Conservation (phyloP, 2,329 filamentous ascomycete species). For the Dendrostoma leiphaemia region DNA sequence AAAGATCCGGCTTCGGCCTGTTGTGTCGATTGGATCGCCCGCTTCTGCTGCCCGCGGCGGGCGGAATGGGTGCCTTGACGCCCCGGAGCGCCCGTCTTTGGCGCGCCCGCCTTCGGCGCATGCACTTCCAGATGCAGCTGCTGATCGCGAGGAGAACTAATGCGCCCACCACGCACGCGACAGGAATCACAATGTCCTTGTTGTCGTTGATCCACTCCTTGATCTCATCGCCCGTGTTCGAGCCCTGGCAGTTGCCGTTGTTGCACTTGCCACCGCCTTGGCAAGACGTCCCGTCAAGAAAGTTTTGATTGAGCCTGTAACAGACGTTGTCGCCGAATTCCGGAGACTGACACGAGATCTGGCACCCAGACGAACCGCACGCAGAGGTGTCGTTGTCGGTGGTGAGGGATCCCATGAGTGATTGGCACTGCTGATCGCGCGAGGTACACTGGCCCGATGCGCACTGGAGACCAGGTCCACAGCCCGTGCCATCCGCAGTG, state of each 20-base stretch:
- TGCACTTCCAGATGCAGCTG: conserved; percentile 52
- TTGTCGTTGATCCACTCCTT: conserved; percentile 73
- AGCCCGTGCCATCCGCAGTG: conserved; percentile 67
- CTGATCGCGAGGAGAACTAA: conserved; percentile 68
- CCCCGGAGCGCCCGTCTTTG: background rate
- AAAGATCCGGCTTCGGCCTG: background rate
- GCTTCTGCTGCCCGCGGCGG: conserved; percentile 6
- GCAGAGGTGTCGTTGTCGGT: conserved; percentile 75
- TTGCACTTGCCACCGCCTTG: conserved; percentile 74
- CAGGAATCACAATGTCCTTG: conserved; percentile 78
- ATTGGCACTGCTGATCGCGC: conserved; percentile 83
- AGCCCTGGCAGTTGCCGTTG: conserved; percentile 75
- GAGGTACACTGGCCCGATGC: conserved; percentile 94
- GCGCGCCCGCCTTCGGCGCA: conserved; percentile 3
- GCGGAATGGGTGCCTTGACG: background rate
- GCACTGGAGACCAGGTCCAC: conserved; percentile 75
- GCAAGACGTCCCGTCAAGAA: conserved; percentile 87
- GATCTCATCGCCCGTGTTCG: conserved; percentile 68
- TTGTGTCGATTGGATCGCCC: background rate
- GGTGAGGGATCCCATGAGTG: conserved; percentile 73
- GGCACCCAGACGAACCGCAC: conserved; percentile 72
- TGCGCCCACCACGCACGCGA: conserved; percentile 69
- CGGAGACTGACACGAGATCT: conserved; percentile 72
- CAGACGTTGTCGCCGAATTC: conserved; percentile 65
- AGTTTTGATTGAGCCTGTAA: conserved; percentile 81